Evolutionary conservation across 1,284 basidiomycete species (phyloP), one percentile per base, ranked within the genome.

Genomic region (Melampsora americana): DNA sequence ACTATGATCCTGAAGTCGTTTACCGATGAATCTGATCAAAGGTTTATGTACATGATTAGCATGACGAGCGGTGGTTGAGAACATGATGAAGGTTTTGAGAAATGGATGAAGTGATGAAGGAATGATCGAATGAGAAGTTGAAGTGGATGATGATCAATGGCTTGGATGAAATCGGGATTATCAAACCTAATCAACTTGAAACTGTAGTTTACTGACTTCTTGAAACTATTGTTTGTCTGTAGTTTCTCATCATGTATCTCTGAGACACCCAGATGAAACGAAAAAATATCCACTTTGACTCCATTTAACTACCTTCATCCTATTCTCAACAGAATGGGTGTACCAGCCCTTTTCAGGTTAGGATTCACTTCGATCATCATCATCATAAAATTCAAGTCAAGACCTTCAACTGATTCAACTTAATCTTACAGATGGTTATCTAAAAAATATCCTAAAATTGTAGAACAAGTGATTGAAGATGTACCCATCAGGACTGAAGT

Each of bases 361-460:
- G 66, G 1, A 56, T 61, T 5, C 39, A 28, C n/a, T n/a, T n/a
- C n/a, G n/a, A n/a, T n/a, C 2, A 26, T 35, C 16, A n/a, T 48
- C 28, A 20, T 60, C 28, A 1, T 26, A 71, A n/a, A n/a, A n/a
- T 7, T 65, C 18, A 20, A 6, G n/a, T n/a, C n/a, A n/a, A 60
- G 1, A 50, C n/a, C 39, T 50, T 9, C 62, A 61, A 16, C 61
- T 42, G 2, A 20, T 26, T 39, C 18, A 42, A 5, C 11, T 26
- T 18, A 20, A 59, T 78, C 81, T 44, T 82, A 81, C 80, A 78
- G 82, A 78, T 83, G 82, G 82, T 80, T 83, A n/a, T 82, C 82
- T 18, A 82, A 82, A 78, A 83, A 83, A 80, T 83, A 83, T 75
- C 82, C 82, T 18, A 81, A 81, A 77, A 83, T 83, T 77, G 79